Conservation (phyloP, 176 grass and related monocot genomes). For the Bonia amplexicaulis region DNA sequence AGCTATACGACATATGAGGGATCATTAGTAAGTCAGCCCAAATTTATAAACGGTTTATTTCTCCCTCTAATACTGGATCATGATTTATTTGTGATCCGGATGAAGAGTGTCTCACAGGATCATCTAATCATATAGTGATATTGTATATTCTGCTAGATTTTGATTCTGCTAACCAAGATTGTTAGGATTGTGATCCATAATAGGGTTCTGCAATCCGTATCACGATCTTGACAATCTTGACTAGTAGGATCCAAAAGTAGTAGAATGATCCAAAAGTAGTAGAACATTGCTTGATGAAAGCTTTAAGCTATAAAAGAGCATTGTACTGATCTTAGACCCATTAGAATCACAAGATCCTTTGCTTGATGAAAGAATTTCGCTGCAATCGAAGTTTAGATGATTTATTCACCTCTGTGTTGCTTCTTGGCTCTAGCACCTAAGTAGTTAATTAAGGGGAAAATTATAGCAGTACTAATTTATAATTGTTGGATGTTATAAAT, state of each 20-base stretch:
- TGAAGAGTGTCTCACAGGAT: not conserved
- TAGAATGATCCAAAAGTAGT: not conserved
- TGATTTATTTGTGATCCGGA: not conserved
- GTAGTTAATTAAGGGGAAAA: not conserved
- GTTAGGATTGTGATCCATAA: not conserved
- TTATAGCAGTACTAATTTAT: not conserved
- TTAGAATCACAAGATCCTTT: not conserved
- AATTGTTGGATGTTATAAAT: not conserved
- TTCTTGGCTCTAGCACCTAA: not conserved
- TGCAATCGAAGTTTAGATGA: not conserved
- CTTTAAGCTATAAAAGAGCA: not conserved
- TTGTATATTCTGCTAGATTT: not conserved
- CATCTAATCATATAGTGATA: not conserved
- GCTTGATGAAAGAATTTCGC: not conserved
- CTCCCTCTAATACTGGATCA: not conserved
- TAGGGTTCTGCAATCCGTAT: not conserved
- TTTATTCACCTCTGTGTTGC: not conserved
- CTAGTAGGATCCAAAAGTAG: not conserved
- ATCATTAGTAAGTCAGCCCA: not conserved
- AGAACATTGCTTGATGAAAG: too few relatives aligned
- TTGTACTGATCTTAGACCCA: not conserved
- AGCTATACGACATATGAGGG: not conserved
- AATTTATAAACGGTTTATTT: not conserved
- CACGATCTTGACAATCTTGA: not conserved
- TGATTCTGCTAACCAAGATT: not conserved